phyloP scores from a whole-genome alignment of 2,329 filamentous ascomycete genomes.

The Xylaria arbuscula region DNA sequence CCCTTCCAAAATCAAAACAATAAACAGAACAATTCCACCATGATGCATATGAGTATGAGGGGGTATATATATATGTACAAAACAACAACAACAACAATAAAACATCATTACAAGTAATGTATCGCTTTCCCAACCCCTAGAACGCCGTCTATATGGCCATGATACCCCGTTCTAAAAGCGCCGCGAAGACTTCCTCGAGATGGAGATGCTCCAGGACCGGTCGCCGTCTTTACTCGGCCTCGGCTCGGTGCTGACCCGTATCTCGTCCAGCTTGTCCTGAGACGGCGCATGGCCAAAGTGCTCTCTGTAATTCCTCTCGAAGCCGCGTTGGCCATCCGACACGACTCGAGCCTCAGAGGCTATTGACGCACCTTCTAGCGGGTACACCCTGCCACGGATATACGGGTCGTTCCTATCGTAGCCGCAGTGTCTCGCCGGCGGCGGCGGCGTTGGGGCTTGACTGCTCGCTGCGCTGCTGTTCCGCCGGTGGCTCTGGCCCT shows the following conservation, averaged over 20 bases:
- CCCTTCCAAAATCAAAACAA: neutral
- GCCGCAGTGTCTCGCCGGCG: constrained; percentile 2
- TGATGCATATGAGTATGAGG: constrained; percentile 8
- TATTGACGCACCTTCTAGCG: constrained; percentile 34
- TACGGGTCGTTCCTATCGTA: constrained; percentile 43
- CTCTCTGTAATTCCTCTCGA: constrained; percentile 42
- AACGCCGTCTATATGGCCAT: neutral
- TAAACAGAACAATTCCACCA: neutral
- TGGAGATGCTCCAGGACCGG: constrained; percentile 16
- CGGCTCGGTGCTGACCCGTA: neutral
- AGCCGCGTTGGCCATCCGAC: constrained; percentile 46
- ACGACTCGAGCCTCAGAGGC: constrained; percentile 40
- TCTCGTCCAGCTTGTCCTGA: constrained; percentile 15
- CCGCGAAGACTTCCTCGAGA: constrained; percentile 33
- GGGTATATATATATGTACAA: neutral
- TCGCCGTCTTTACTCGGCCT: constrained; percentile 24
- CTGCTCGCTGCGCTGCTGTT: constrained; percentile 3
- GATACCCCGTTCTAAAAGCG: constrained; percentile 8
- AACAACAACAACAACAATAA: neutral
- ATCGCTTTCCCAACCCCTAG: neutral
- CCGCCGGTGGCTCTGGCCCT: constrained; percentile 9
- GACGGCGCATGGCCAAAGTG: constrained; percentile 30
- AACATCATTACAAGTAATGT: constrained; percentile 4
- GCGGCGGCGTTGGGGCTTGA: neutral
- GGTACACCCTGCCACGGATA: constrained; percentile 38